Base-by-base conservation (phyloP, 129 eudicot genomes). In the Saussurea involucrata region DNA sequence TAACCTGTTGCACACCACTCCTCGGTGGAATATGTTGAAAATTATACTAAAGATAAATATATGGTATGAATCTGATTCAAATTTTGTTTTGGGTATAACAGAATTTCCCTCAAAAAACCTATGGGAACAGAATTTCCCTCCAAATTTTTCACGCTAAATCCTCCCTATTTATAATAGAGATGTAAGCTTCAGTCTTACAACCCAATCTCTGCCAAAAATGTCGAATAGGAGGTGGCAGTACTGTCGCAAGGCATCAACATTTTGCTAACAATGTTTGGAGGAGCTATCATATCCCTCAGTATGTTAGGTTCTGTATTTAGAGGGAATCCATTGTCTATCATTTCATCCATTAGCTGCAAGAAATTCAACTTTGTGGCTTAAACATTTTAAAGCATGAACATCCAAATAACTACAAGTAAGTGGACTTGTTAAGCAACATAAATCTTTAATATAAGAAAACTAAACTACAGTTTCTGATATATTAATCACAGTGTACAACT, bases 281-380 rank as follows among this genome's bases (percentile, higher is more conserved):
- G 99, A 76, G 96, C 89, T 74, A 95, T 95, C 99, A 95, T 92
- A 76, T 92, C 99, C 70, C 96, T 91, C 66, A 95, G 69, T 73
- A 92, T 88, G 86, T 88, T 95, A 66, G 90, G 89, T 81, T 95
- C 99, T 55, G 97, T 95, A 21, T 96, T 92, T 73, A 95, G 91
- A 72, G 99, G 99, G 67, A 91, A 91, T 18, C 99, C 99, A 84
- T 95, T 95, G 85, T 95, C 99, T 81, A 95, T 95, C 99, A 95
- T 95, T 90, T 95, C 99, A 70, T 95, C 99, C 76, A 95, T 82
- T 80, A 95, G 88, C 99, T 95, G 92, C 78, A 74, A 17, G 58
- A 63, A 37, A 15, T 13, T 75, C 12, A 63, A 75, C 29, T 63
- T 40, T 75, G 63, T 13, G 36, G 13, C 55, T 37, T 24, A 75